Percentiles rank a stretch among this genome's conserved stretches.
Conservation (phyloP, 1,284 basidiomycete genomes). For the Austroboletus niveus region DNA sequence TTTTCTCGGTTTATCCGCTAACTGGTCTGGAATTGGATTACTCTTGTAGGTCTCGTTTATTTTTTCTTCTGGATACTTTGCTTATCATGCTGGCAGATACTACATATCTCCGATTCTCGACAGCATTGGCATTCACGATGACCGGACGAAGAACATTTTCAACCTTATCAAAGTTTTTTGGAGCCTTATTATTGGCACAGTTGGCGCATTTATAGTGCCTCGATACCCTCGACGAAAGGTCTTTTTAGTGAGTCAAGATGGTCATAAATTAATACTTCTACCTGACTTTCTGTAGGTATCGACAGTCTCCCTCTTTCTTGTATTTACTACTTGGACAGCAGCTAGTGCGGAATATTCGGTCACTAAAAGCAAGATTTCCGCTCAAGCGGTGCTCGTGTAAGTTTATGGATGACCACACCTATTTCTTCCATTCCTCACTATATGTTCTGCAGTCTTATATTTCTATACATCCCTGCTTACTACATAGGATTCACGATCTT, state of each 20-base stretch:
- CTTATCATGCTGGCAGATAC: background rate
- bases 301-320: constrained; percentile 14
- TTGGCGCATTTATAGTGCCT: constrained; percentile 12
- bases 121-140: constrained; percentile 18
- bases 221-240: constrained; percentile 16
- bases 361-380: constrained; percentile 5
- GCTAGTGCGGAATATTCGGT: constrained; percentile 19
- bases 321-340: constrained; percentile 19
- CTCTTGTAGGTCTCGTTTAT: background rate
- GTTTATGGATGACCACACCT: background rate
- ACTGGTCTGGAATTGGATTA: background rate
- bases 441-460: constrained; percentile 6
- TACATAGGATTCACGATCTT: background rate
- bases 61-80: background rate
- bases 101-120: background rate
- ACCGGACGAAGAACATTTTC: constrained; percentile 19
- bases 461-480: background rate
- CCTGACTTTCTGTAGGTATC: constrained; percentile 6
- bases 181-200: constrained; percentile 9
- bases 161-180: constrained; percentile 15
- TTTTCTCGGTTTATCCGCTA: constrained; percentile 13
- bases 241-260: constrained; percentile 15
- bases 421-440: background rate
- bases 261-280: background rate
- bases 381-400: constrained; percentile 8